Base-by-base conservation (phyloP, 306 rosid genomes). In the Potentilla sterilis region DNA sequence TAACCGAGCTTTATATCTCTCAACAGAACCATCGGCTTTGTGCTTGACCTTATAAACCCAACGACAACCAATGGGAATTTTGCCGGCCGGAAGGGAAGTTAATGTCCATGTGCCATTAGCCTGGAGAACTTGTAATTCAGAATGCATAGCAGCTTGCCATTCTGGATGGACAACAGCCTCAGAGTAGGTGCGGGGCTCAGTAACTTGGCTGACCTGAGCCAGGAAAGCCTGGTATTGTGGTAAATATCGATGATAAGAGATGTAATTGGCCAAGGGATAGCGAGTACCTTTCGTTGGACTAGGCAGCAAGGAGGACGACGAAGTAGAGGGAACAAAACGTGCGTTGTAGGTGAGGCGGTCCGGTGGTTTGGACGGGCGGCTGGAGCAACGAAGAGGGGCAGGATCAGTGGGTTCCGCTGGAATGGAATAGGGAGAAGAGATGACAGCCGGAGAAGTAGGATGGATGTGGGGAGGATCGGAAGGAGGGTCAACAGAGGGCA, bases 301-400 rank as follows among this genome's bases (percentile, higher is more conserved):
- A 2, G 42, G 2, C 21, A 34, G 1, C 1, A 34, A 61, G 6
- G 55, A 49, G 6, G 42, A 7, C 15, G 11, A 12, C 5, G 0
- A 11, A 6, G 38, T 11, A 1, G 34, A 13, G 40, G 24, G 24
- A 28, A 28, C 38, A 4, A 7, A 3, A 12, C 9, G 9, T 3
- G 12, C 52, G 12, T 48, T 11, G 12, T 48, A 13, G 18, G 14
- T 13, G 5, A 48, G 52, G 4, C 7, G 18, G 6, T 14, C 1
- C 9, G 67, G 16, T 0, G 42, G 0, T 8, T 1, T 1, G 2
- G 0, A 4, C 19, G 2, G 1, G 7, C 42, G 5, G 42, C 18
- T 15, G 35, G 41, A 61, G 2, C 4, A 41, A 2, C 5, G 4
- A 4, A 15, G 21, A 14, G 55, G 55, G 3, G 11, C 5, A 11